Evolutionary conservation across 1,139 yeast genomes (phyloP).

Genomic region (Zygosaccharomyces sapae): DNA sequence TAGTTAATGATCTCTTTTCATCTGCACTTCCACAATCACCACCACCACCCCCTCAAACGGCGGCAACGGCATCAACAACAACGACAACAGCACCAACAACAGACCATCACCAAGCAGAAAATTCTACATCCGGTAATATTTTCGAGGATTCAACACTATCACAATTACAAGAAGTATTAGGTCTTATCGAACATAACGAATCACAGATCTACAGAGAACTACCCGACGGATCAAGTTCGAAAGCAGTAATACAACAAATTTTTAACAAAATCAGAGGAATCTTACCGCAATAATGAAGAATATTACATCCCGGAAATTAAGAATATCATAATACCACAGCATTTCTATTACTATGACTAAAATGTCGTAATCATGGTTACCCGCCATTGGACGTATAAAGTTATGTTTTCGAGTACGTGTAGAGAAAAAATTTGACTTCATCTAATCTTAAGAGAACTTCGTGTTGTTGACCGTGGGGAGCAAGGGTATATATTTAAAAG

Average conservation of each 20-base stretch:
- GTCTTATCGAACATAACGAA: constrained; percentile 20
- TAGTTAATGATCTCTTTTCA: constrained; percentile 12
- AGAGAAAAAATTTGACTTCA: constrained; percentile 8
- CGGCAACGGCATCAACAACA: background rate
- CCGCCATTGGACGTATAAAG: constrained; percentile 5
- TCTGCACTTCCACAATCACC: constrained; percentile 13
- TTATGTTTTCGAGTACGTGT: constrained; percentile 1
- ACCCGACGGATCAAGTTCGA: constrained; percentile 9
- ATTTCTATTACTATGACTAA: background rate
- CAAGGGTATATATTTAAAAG: background rate
- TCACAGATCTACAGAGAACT: constrained; percentile 16
- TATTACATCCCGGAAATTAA: too few relatives aligned
- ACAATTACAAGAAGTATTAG: constrained; percentile 18
- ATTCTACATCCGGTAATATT: constrained; percentile 16
- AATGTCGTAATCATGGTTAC: constrained; percentile 2
- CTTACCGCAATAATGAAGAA: constrained; percentile 12
- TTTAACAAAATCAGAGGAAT: constrained; percentile 15
- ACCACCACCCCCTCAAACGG: constrained; percentile 3
- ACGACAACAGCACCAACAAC: background rate
- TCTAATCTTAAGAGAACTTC: background rate
- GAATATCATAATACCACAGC: too few relatives aligned
- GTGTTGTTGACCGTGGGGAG: constrained; percentile 4
- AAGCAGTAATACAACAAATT: constrained; percentile 12
- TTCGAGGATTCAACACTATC: constrained; percentile 16
- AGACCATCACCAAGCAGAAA: constrained; percentile 8